These are phyloP conservation scores for Colletotrichum sp. DNA, from an alignment of 2,329 filamentous ascomycete species.

Conservation along the genomic window DNA sequence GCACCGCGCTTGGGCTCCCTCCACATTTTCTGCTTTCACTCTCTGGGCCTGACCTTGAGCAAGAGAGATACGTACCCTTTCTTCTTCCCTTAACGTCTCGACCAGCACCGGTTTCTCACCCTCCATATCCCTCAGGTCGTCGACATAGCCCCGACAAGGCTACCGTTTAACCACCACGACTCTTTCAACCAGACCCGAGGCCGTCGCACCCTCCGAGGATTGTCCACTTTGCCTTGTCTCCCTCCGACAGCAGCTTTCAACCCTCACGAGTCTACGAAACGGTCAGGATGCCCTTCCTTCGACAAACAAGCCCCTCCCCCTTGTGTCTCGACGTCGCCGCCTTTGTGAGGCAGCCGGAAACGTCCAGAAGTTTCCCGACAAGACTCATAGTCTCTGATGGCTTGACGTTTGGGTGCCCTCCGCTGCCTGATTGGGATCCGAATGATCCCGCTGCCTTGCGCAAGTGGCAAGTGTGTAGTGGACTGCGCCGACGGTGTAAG, in stretches of 20 bases:
- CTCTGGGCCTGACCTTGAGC: neutral
- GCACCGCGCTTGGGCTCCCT: slow-evolving; percentile 15
- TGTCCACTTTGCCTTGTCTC: neutral
- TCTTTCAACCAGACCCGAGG: neutral
- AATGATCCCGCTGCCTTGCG: neutral
- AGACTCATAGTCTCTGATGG: neutral
- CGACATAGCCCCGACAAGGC: slow-evolving; percentile 1
- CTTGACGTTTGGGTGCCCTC: neutral
- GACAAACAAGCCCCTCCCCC: neutral
- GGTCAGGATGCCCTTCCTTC: neutral
- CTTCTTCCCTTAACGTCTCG: neutral
- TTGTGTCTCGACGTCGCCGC: neutral
- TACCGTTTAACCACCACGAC: neutral
- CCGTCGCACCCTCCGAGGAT: neutral
- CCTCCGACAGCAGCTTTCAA: neutral
- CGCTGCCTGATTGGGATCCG: neutral
- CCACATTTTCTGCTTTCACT: neutral
- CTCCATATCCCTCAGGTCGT: neutral
- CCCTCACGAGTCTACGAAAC: neutral
- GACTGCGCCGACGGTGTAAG: neutral
- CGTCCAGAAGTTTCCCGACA: neutral
- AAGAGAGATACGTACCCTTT: neutral
- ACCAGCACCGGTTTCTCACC: neutral
- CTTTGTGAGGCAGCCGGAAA: neutral
- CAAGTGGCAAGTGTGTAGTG: neutral